Evolutionary conservation across 2,329 filamentous ascomycete species (phyloP), one percentile per base, ranked within the genome.

Genomic region (Tolypocladium tundrense): DNA sequence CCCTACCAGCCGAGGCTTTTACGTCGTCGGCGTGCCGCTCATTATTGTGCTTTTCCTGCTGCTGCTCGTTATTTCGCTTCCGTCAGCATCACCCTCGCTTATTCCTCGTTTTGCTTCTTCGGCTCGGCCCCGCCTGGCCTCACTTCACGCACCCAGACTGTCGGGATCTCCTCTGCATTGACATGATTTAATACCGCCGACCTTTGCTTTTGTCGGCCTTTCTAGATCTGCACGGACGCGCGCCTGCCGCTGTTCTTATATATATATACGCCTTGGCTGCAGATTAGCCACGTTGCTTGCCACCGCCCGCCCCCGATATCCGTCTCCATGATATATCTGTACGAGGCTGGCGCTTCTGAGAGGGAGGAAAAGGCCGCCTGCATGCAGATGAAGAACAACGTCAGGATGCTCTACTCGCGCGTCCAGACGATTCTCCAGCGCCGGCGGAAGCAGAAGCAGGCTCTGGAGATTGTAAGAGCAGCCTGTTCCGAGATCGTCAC

Each of bases 401-500:
- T 80, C 67, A 74, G 73, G 62, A 73, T 72, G 59, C 67, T 79
- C 53, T 74, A 72, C 64, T 68, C 72, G 33, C 79, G 77, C 37
- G 68, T 80, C 45, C 76, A 79, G 58, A 73, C 69, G 40, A 70
- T 76, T n/a, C 64, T 77, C 53, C 68, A 68, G 55, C 67, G 75
- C 51, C 69, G 73, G 54, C 71, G 74, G 58, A 79, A 77, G 66
- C 68, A 71, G 53, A 76, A 76, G 65, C 68, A 68, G 24, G 67
- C 64, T n/a, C 59, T 77, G 16, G 72, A 78, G 56, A 82, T 82
- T 67, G 79, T 81, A 66, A 61, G 77, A 37, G 11, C 19, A 8
- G 11, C 3, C 2, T 11, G 19, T 1, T 13, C 13, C 19, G 1
- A 13, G 13, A 8, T 9, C 55, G 43, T 21, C 10, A 16, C 41